Percentiles rank a stretch among this genome's conserved stretches.
Conservation (phyloP, 352 stramenopile species). For the Phytophthora litchii region DNA sequence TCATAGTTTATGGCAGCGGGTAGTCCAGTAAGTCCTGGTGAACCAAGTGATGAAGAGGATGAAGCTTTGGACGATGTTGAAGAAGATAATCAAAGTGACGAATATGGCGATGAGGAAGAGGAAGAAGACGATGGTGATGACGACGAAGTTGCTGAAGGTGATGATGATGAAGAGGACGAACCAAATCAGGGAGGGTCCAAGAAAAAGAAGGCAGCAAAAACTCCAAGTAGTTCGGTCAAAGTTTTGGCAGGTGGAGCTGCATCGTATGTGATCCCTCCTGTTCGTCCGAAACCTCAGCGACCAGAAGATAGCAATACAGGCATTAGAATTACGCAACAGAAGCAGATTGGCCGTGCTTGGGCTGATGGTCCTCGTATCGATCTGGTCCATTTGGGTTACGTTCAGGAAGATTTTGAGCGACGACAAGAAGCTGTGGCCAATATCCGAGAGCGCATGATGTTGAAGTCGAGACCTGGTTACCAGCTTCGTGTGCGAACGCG, state of each 20-base stretch:
- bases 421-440: conserved; percentile 60
- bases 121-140: conserved; percentile 29
- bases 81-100: conserved; percentile 14
- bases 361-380: conserved; percentile 65
- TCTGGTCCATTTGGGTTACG: conserved; percentile 70
- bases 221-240: conserved; percentile 26
- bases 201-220: conserved; percentile 21
- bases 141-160: conserved; percentile 27
- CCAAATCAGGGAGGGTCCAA: conserved; percentile 4
- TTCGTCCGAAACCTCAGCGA: conserved; percentile 32
- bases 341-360: conserved; percentile 70
- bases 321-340: conserved; percentile 55
- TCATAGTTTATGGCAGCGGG: conserved; percentile 5
- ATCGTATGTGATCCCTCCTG: conserved; percentile 30
- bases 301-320: conserved; percentile 30
- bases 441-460: conserved; percentile 59
- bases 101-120: conserved; percentile 20
- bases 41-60: conserved; percentile 27
- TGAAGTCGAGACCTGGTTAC: conserved; percentile 67
- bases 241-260: conserved; percentile 27
- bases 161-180: conserved; percentile 25
- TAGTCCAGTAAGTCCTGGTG: conserved; percentile 6
- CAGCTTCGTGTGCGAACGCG: conserved; percentile 61
- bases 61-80: conserved; percentile 25
- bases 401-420: conserved; percentile 67